A percentile compares a stretch with the other conserved stretches of the same genome.
These are phyloP conservation scores for Oryza punctata DNA, from an alignment of 176 grass and related monocot genomes.

Conservation along the genomic window DNA sequence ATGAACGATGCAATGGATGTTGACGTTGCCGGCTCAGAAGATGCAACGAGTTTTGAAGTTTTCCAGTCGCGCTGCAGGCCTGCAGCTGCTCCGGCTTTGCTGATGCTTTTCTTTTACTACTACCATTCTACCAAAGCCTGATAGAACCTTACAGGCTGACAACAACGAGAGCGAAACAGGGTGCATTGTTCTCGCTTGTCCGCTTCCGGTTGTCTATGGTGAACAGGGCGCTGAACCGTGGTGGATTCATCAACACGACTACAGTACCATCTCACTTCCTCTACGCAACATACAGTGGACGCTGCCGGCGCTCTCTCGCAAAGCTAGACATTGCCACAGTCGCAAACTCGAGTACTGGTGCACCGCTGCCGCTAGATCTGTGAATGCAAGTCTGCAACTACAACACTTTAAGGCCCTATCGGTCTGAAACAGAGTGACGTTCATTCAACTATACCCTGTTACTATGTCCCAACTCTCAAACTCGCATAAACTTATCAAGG, in stretches of 20 bases:
- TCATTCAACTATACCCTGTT: background rate
- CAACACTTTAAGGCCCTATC: background rate
- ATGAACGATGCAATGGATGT: background rate
- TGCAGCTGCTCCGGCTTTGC: background rate
- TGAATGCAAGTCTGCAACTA: background rate
- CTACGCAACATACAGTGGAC: background rate
- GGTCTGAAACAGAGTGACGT: background rate
- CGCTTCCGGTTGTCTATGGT: background rate
- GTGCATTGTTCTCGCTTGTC: background rate
- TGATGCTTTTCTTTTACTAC: background rate
- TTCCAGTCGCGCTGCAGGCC: background rate
- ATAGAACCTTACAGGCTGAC: background rate
- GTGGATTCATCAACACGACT: background rate
- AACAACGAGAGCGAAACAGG: background rate
- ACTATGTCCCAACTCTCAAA: background rate
- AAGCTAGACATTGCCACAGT: slow-evolving; percentile 1
- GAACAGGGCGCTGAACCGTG: background rate
- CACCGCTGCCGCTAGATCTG: background rate
- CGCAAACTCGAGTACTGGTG: slow-evolving; percentile 16
- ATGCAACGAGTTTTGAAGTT: background rate
- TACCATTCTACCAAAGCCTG: background rate
- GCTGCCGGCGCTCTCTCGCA: background rate
- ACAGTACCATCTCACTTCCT: background rate
- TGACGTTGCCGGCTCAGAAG: background rate
- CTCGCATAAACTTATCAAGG: background rate